Evolutionary conservation across 1,284 basidiomycete species (phyloP).

Genomic region (Boletus smithii): DNA sequence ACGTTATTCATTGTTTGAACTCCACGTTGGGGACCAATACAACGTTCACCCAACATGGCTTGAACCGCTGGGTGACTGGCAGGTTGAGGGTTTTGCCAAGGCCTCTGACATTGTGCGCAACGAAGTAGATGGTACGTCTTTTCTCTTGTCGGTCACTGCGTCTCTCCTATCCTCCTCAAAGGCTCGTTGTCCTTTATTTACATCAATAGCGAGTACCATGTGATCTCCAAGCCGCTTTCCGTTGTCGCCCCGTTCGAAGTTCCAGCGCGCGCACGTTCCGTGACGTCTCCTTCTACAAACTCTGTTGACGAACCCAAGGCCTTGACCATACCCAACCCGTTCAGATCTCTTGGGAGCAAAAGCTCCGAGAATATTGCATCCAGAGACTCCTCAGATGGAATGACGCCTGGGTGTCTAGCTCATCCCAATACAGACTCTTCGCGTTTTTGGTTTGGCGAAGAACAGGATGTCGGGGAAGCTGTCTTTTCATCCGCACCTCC

Average conservation of each 20-base stretch:
- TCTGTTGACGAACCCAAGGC: constrained; percentile 24
- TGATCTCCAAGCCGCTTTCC: constrained; percentile 35
- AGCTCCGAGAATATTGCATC: constrained; percentile 36
- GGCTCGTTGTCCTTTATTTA: constrained; percentile 28
- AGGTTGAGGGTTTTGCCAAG: constrained; percentile 45
- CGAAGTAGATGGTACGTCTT: constrained; percentile 41
- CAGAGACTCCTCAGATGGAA: constrained; percentile 1
- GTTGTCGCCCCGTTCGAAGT: constrained; percentile 28
- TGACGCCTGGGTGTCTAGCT: neutral
- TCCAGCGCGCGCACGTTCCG: constrained; percentile 15
- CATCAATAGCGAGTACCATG: constrained; percentile 18
- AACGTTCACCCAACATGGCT: constrained; percentile 41
- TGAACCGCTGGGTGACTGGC: constrained; percentile 53
- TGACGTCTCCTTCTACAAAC: constrained; percentile 16
- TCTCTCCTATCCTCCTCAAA: constrained; percentile 27
- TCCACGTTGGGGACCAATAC: constrained; percentile 36
- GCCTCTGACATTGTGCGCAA: constrained; percentile 45
- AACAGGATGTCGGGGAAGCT: constrained; percentile 20
- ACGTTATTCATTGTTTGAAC: constrained; percentile 46
- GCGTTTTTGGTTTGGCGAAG: constrained; percentile 28
- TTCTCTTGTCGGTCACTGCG: neutral
- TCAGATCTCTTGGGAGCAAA: constrained; percentile 45
- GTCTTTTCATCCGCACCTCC: constrained; percentile 18
- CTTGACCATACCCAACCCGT: constrained; percentile 49
- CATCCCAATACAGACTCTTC: constrained; percentile 16